Base-by-base conservation (phyloP, 2,329 filamentous ascomycete species). In the Ophiostoma pallidulum region DNA sequence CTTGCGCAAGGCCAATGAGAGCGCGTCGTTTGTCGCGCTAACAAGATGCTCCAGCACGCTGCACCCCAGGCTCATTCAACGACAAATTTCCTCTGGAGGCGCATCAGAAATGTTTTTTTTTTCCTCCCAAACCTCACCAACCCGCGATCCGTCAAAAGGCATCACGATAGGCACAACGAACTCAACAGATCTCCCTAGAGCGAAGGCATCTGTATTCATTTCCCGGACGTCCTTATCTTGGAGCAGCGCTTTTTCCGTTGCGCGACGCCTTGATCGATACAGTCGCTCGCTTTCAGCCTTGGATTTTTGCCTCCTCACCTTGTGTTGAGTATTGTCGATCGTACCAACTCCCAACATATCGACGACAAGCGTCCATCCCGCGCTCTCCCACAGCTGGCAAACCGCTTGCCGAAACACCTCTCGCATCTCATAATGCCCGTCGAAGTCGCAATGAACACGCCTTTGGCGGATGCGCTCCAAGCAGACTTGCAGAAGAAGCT, bases 401-500 rank as follows among this genome's bases (percentile, higher is more conserved):
- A 33, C 35, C 19, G 20, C n/a, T 18, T 46, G 32, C 14, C 39
- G n/a, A n/a, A n/a, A n/a, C n/a, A n/a, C n/a, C n/a, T n/a, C 18
- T 33, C 36, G 5, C 26, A 18, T 37, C 29, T 26, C 63, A 74
- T 54, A 48, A 96, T 96, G 86, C 74, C 87, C 56, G 77, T 87
- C 66, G 82, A 89, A 63, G 75, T 94, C 54, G 71, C 77, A 47
- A 75, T 85, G 56, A 84, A 85, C 58, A 88, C 90, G 63, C 86
- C 88, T 41, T 73, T 97, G 62, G 90, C 90, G 56, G 78, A 89
- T 57, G 85, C 88, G 54, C 78, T 98, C 47, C 88, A 84, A 62
- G 73, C 74, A 58, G 83, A 82, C 36, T 89, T 97, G 54, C 86
- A 92, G 66, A 84, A 87, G 28, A 97, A 97, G 71, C 74, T 98